phyloP scores from a whole-genome alignment of 176 grass and related monocot genomes.

The Triticum timopheevii region DNA sequence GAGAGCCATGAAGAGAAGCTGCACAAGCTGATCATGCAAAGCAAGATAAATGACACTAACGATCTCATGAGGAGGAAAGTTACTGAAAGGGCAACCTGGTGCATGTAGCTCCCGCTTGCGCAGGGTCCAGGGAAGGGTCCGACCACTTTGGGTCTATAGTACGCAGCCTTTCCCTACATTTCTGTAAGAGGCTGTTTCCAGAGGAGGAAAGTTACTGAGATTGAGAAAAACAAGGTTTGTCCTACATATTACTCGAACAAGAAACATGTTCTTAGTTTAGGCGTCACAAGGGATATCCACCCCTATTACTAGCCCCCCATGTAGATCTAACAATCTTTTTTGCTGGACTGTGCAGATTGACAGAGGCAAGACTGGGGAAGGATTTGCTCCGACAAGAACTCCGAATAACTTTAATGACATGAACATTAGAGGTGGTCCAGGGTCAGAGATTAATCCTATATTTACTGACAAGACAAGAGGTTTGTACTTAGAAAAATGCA shows the following conservation, averaged over 20 bases:
- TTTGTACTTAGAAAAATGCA: slow-evolving; percentile 27
- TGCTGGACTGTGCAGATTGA: slow-evolving; percentile 53
- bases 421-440: slow-evolving; percentile 51
- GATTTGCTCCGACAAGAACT: slow-evolving; percentile 57
- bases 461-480: slow-evolving; percentile 82
- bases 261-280: slow-evolving; percentile 2
- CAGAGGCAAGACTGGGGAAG: slow-evolving; percentile 56
- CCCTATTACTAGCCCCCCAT: not conserved
- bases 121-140: no score
- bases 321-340: not conserved
- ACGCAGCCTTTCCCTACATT: no score
- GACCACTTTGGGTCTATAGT: no score
- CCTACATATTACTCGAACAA: not conserved
- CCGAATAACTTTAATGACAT: slow-evolving; percentile 60
- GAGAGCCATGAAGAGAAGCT: slow-evolving; percentile 88
- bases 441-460: slow-evolving; percentile 47
- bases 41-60: slow-evolving; percentile 86
- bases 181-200: no score
- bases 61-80: slow-evolving; percentile 71
- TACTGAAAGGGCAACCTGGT: no score
- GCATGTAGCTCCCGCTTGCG: no score
- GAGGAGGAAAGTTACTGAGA: slow-evolving; percentile 72
- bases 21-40: slow-evolving; percentile 69
- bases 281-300: not conserved
- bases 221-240: slow-evolving; percentile 89